phyloP scores from a whole-genome alignment of 768 basidiomycete species.

The Psilocybe cyanescens region DNA sequence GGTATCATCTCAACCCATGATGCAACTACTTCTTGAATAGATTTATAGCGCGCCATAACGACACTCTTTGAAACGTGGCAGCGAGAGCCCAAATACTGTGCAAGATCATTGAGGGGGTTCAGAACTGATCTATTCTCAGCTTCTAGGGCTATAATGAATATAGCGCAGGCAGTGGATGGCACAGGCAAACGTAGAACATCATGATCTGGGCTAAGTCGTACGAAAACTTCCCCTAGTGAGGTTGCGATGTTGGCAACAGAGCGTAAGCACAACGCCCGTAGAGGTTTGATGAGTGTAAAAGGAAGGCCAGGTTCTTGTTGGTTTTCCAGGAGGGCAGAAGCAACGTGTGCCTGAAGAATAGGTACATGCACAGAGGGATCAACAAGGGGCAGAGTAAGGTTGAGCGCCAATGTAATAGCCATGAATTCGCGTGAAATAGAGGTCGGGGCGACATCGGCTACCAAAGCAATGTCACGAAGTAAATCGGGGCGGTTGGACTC shows the following conservation, averaged over 20 bases:
- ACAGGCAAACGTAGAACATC: constrained; percentile 40
- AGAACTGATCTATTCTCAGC: constrained; percentile 58
- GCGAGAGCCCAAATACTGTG: constrained; percentile 56
- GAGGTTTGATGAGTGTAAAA: constrained; percentile 37
- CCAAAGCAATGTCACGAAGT: constrained; percentile 68
- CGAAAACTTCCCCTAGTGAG: constrained; percentile 47
- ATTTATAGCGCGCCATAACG: constrained; percentile 73
- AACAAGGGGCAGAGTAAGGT: constrained; percentile 52
- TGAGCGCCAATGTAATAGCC: constrained; percentile 53
- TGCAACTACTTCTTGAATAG: constrained; percentile 61
- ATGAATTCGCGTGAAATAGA: constrained; percentile 60
- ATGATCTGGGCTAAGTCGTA: constrained; percentile 39
- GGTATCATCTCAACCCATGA: constrained; percentile 68
- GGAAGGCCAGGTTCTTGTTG: constrained; percentile 36
- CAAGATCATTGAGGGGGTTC: constrained; percentile 57
- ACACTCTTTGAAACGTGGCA: constrained; percentile 53
- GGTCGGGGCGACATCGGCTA: constrained; percentile 56
- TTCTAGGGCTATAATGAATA: constrained; percentile 74
- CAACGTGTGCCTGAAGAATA: constrained; percentile 56
- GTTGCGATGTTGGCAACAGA: constrained; percentile 48
- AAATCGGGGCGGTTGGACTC: constrained; percentile 72
- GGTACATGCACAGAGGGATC: constrained; percentile 67
- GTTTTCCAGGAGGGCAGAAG: constrained; percentile 36
- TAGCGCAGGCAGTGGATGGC: constrained; percentile 64
- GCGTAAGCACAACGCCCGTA: constrained; percentile 44